Evolutionary conservation across 352 stramenopile species (phyloP), one percentile per base, ranked within the genome.

Genomic region (Phytophthora cactorum): DNA sequence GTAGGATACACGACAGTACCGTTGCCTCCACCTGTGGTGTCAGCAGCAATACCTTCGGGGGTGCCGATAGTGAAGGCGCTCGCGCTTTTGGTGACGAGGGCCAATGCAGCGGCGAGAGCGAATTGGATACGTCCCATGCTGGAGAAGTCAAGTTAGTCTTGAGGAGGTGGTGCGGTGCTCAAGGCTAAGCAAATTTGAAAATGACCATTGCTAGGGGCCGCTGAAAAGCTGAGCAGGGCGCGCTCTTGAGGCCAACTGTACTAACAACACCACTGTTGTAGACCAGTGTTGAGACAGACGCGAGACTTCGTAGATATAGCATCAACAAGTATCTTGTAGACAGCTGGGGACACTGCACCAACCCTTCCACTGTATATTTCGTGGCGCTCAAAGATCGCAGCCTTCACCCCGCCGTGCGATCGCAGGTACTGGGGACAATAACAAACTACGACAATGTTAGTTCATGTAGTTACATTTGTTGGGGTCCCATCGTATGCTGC

Each of bases 21-120:
- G 27, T 57, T 59, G 56, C 62, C 74, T 25, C 70, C 74, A 12
- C 74, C 71, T 0, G 71, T 82, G 27, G 68, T 59, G 22, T 60
- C 64, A 22, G 34, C 45, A 14, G 72, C 72, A 11, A 80, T 15
- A 45, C 72, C 72, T 38, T 64, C 54, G 27, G 58, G 49, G 17
- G 70, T 60, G 27, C 47, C 62, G 29, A 64, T 59, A 6, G 53
- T 70, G 53, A 64, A 65, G 29, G 43, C 60, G n/a, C 12, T 36
- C 38, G 52, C 11, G 32, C 38, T 61, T 34, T 62, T 62, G 22
- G 8, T 28, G 51, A 51, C 32, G 38, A 45, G 2, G 38, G 52
- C 51, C 14, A 68, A 25, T 4, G 51, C 22, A 9, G 60, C 51
- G 22, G 34, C 51, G n/a, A 60, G 1, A 34, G 46, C 38, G 28